Percentiles rank a stretch among this genome's conserved stretches.
These are phyloP conservation scores for Venturiaceae sp. DNA, from an alignment of 2,329 filamentous ascomycete genomes.

Conservation along the genomic window DNA sequence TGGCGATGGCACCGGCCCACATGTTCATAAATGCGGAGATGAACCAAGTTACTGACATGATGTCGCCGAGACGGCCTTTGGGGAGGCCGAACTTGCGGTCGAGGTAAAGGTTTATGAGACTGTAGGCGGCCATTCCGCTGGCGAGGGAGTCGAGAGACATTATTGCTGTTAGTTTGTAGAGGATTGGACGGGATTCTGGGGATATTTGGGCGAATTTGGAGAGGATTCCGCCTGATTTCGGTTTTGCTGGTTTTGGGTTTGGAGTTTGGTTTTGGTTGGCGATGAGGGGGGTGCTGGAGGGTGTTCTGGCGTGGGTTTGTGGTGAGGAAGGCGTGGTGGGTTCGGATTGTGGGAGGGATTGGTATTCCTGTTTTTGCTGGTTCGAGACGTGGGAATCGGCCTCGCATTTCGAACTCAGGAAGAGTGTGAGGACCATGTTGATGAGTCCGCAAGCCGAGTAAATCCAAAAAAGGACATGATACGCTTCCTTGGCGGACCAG, in stretches of 20 bases:
- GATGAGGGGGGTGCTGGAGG: constrained; percentile 13
- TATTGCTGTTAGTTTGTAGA: constrained; percentile 55
- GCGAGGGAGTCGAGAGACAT: constrained; percentile 62
- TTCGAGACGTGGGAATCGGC: neutral
- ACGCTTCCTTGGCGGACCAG: constrained; percentile 6
- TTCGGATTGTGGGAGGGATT: neutral
- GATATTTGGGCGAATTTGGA: constrained; percentile 46
- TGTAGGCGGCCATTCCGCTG: constrained; percentile 53
- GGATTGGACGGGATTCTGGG: constrained; percentile 40
- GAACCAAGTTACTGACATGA: constrained; percentile 40
- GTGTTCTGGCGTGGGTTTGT: neutral
- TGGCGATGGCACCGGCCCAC: constrained; percentile 53
- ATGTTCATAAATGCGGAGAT: constrained; percentile 33
- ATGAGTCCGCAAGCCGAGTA: constrained; percentile 5
- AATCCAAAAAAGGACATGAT: constrained; percentile 9
- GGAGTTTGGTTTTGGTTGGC: constrained; percentile 8
- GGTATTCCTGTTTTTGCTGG: neutral
- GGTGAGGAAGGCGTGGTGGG: neutral
- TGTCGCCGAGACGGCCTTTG: constrained; percentile 42
- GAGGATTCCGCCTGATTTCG: constrained; percentile 14
- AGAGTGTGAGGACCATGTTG: constrained; percentile 2
- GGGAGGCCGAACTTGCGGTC: constrained; percentile 43
- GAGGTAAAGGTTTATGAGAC: constrained; percentile 46
- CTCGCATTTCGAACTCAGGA: constrained; percentile 9
- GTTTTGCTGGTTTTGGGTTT: constrained; percentile 17